Conservation (phyloP, 2,329 filamentous ascomycete species). For the Aspergillus sp. region DNA sequence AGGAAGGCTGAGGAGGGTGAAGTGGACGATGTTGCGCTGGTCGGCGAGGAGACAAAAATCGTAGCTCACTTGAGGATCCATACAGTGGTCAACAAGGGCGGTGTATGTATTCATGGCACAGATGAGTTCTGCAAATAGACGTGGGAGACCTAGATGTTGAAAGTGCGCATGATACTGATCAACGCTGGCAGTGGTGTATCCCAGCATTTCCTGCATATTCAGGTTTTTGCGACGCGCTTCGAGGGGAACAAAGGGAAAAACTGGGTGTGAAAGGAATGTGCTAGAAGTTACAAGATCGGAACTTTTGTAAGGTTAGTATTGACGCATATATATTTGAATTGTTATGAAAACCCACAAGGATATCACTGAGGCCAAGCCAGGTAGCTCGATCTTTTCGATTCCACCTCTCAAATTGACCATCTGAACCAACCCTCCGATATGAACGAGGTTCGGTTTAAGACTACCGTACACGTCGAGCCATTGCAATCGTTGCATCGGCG, state of each 20-base stretch:
- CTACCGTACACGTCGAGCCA: constrained; percentile 39
- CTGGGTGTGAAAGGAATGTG: constrained; percentile 22
- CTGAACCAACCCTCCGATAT: constrained; percentile 35
- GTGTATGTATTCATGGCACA: constrained; percentile 34
- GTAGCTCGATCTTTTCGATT: constrained; percentile 34
- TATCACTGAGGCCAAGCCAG: constrained; percentile 37
- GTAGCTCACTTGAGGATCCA: constrained; percentile 15
- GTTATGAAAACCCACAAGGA: constrained; percentile 35
- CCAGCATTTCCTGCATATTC: constrained; percentile 25
- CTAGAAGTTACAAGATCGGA: constrained; percentile 31
- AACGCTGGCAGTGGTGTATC: constrained; percentile 25
- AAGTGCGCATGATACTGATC: constrained; percentile 27
- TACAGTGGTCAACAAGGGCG: constrained; percentile 25
- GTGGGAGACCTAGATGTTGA: constrained; percentile 26
- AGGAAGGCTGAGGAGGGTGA: constrained; percentile 34
- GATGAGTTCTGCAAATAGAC: constrained; percentile 29
- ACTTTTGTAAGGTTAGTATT: constrained; percentile 17
- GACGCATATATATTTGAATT: background rate
- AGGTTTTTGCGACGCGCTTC: constrained; percentile 18
- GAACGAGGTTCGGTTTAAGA: constrained; percentile 35
- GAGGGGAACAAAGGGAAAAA: constrained; percentile 29
- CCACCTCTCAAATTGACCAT: constrained; percentile 40
- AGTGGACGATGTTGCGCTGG: constrained; percentile 41
- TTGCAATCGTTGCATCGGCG: constrained; percentile 36
- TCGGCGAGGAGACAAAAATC: constrained; percentile 32